These are phyloP conservation scores for Yamagishiella unicocca DNA, from an alignment of 139 green algal genomes.

Conservation along the genomic window DNA sequence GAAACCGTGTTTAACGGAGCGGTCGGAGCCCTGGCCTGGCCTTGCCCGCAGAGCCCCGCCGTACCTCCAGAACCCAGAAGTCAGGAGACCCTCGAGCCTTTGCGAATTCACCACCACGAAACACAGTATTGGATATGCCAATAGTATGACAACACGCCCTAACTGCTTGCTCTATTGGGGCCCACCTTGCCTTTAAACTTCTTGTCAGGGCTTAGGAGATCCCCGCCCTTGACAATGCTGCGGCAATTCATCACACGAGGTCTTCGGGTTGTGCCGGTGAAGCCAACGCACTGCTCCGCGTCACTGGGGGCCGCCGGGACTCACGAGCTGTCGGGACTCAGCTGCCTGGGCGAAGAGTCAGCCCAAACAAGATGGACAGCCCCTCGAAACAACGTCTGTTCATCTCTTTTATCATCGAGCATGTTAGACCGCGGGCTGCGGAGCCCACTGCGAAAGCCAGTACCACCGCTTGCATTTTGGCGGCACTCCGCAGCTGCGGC, in stretches of 20 bases:
- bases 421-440: not conserved
- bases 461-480: not conserved
- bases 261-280: not conserved
- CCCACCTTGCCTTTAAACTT: too few species aligned
- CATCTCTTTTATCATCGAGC: not conserved
- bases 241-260: not conserved
- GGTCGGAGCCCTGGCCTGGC: too few species aligned
- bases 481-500: not conserved
- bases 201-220: too few species aligned
- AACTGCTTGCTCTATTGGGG: too few species aligned
- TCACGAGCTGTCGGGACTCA: slow-evolving; percentile 1
- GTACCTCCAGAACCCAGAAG: too few species aligned
- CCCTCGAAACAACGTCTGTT: not conserved
- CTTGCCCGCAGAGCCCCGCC: too few species aligned
- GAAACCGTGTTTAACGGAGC: too few species aligned
- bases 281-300: not conserved
- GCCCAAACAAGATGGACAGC: too few species aligned
- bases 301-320: not conserved
- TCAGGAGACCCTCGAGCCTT: too few species aligned
- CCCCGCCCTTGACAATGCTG: slow-evolving; percentile 1
- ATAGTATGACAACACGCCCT: too few species aligned
- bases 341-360: not conserved
- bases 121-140: too few species aligned
- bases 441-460: not conserved
- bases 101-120: too few species aligned